A percentile compares a stretch with the other conserved stretches of the same genome.
Conservation (phyloP, 2,329 filamentous ascomycete genomes). For the Aspergillus sp. region DNA sequence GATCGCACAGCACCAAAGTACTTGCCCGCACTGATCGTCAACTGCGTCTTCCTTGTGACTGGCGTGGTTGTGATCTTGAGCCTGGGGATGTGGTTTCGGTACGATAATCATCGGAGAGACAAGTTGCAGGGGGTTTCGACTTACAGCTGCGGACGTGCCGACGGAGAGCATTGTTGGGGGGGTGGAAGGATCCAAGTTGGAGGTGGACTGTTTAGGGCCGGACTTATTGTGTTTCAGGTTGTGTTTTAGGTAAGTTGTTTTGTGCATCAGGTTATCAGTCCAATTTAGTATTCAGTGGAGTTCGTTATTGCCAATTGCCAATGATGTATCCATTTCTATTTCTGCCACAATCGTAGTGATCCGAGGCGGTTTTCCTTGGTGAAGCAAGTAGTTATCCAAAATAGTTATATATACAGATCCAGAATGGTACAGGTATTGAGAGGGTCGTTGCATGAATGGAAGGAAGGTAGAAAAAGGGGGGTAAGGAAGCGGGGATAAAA, state of each 20-base stretch:
- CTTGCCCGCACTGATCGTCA: constrained; percentile 7
- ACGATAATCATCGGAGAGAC: constrained; percentile 6
- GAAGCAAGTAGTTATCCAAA: background rate
- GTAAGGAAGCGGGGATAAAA: too few species aligned
- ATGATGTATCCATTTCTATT: background rate
- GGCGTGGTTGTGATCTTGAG: constrained; percentile 5
- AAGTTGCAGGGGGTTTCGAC: constrained; percentile 3
- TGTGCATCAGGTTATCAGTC: too few species aligned
- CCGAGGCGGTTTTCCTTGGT: too few species aligned
- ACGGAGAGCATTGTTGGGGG: constrained; percentile 4
- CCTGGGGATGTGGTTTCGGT: constrained; percentile 6
- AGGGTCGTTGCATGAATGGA: background rate
- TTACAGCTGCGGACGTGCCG: constrained; percentile 6
- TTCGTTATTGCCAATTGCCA: too few species aligned
- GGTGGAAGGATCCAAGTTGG: constrained; percentile 9
- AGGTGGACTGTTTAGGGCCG: constrained; percentile 5
- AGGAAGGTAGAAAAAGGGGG: background rate
- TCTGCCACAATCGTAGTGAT: background rate
- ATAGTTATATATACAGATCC: background rate
- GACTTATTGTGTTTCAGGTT: constrained; percentile 2
- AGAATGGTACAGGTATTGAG: background rate
- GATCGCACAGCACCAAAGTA: constrained; percentile 6
- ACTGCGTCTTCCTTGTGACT: constrained; percentile 4
- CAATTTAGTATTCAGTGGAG: too few species aligned
- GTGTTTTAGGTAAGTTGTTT: background rate